Base-by-base conservation (phyloP, 257 asterid species). In the Fraxinus americana region DNA sequence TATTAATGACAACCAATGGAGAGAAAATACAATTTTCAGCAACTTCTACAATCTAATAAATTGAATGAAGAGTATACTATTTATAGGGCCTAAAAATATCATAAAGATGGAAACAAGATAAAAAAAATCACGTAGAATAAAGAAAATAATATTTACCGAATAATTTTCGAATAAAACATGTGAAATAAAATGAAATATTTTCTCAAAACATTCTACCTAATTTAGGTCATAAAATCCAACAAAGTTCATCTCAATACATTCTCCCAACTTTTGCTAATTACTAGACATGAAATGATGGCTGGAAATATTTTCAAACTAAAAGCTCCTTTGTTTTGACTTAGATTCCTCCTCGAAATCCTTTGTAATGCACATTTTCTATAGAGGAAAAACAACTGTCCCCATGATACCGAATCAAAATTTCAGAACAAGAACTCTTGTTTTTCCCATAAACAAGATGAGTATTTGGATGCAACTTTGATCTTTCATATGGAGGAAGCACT, bases 401-500 rank as follows among this genome's bases (percentile, higher is more conserved):
- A 73, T 63, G 86, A 75, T 25, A 48, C 54, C 12, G 80, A 82
- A 5, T 70, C 86, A 17, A 83, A 83, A 65, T 65, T 76, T 30
- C 50, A 52, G 25, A 83, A 54, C 5, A 59, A 75, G 39, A 36
- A 36, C 23, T 76, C 86, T 43, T 35, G 74, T 36, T 59, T 76
- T 17, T 13, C 70, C 3, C 38, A 45, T 16, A 72, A 73, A 72
- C 12, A 52, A 63, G 83, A 78, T 29, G 77, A 72, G 35, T 32
- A 5, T 70, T 70, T 35, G 9, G 48, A 78, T 23, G 71, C 70
- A 48, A 76, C 85, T 7, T 45, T 81, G 71, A 67, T 84, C 29
- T 81, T 84, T 63, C 81, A 84, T 41, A 38, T 84, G 72, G 85
- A 84, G 67, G 83, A 71, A 35, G 83, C 79, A 36, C 32, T 84